Percentiles rank a stretch among this genome's conserved stretches.
Evolutionary conservation across 2,329 filamentous ascomycete species (phyloP).

Genomic region (Trichophyton verrucosum): DNA sequence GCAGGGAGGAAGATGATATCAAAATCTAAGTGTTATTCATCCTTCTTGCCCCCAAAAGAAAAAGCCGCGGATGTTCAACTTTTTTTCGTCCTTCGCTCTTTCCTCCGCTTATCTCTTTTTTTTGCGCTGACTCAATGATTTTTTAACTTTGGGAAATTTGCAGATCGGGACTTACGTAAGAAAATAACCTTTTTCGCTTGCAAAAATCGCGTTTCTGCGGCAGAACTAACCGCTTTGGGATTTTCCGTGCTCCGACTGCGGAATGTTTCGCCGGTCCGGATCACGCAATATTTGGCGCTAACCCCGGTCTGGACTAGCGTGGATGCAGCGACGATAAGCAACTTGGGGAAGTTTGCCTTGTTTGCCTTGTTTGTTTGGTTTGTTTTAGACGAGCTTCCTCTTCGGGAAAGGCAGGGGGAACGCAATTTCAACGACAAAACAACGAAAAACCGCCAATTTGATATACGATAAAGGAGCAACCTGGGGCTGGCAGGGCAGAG

Average conservation of each 20-base stretch:
- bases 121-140: neutral
- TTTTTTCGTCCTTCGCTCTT: neutral
- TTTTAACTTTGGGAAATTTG: neutral
- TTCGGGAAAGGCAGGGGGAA: neutral
- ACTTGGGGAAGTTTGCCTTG: neutral
- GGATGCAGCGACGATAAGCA: neutral
- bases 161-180: neutral
- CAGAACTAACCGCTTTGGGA: neutral
- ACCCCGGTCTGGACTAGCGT: neutral
- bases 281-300: constrained; percentile 7
- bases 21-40: neutral
- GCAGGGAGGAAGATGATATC: neutral
- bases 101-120: neutral
- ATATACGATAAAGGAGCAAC: neutral
- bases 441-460: neutral
- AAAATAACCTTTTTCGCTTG: neutral
- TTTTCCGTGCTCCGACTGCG: neutral
- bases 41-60: neutral
- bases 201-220: neutral
- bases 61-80: neutral
- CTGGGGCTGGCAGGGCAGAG: no score
- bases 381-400: neutral
- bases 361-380: neutral
- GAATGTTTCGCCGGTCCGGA: constrained; percentile 4
- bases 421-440: neutral